phyloP scores from a whole-genome alignment of 257 asterid genomes.

The Przewalskia tangutica region DNA sequence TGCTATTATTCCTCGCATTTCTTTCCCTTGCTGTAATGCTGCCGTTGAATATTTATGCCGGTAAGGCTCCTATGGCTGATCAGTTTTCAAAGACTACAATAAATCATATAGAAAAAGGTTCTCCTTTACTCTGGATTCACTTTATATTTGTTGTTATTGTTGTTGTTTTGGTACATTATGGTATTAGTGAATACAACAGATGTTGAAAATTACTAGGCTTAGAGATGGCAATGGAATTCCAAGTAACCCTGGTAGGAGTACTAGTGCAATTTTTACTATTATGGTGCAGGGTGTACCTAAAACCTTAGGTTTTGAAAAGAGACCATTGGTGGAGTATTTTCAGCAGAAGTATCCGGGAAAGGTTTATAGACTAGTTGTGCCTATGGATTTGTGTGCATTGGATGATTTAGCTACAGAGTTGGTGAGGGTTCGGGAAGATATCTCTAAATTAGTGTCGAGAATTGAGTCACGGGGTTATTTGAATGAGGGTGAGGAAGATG shows the following conservation, averaged over 20 bases:
- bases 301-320: slow-evolving; percentile 61
- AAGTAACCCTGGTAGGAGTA: slow-evolving; percentile 46
- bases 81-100: slow-evolving; percentile 86
- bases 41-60: slow-evolving; percentile 73
- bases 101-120: slow-evolving; percentile 73
- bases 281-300: slow-evolving; percentile 88
- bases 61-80: slow-evolving; percentile 60
- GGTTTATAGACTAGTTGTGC: slow-evolving; percentile 67
- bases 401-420: slow-evolving; percentile 87
- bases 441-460: slow-evolving; percentile 51
- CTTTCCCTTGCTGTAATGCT: slow-evolving; percentile 56
- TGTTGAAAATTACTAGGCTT: slow-evolving; percentile 70
- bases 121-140: slow-evolving; percentile 89
- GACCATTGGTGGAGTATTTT: slow-evolving; percentile 73
- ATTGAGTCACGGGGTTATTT: slow-evolving; percentile 57
- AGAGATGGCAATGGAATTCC: slow-evolving; percentile 83
- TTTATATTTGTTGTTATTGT: slow-evolving; percentile 71
- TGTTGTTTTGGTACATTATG: slow-evolving; percentile 65
- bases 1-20: slow-evolving; percentile 55
- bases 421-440: slow-evolving; percentile 75
- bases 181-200: slow-evolving; percentile 61
- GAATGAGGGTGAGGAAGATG: slow-evolving; percentile 40
- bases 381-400: slow-evolving; percentile 94
- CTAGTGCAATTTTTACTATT: slow-evolving; percentile 73
- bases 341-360: slow-evolving; percentile 87